Percentiles rank a stretch among this genome's conserved stretches.
phyloP scores from a whole-genome alignment of 345 rosid species.

The Dovyalis caffra region DNA sequence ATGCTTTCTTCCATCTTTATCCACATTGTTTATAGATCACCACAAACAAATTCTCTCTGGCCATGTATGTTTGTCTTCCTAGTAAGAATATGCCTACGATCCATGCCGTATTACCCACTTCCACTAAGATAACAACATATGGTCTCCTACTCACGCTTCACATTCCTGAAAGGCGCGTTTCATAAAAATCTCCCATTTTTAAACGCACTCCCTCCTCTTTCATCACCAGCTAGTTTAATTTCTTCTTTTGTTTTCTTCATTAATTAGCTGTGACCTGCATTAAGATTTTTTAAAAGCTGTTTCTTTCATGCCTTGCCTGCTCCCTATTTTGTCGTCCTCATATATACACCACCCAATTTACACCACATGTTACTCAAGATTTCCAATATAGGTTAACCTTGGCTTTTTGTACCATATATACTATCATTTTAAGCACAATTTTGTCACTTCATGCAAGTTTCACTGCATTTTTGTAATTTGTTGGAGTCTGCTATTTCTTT shows the following conservation, averaged over 20 bases:
- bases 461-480: not conserved
- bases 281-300: not conserved
- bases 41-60: not conserved
- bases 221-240: not conserved
- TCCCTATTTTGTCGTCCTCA: not conserved
- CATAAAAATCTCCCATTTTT: not conserved
- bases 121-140: not conserved
- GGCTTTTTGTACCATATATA: not conserved
- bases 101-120: not conserved
- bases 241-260: not conserved
- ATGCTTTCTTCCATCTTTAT: not conserved
- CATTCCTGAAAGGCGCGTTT: not conserved
- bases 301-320: not conserved
- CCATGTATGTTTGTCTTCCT: not conserved
- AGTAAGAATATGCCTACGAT: not conserved
- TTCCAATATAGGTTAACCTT: slow-evolving; percentile 4
- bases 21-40: not conserved
- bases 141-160: not conserved
- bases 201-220: not conserved
- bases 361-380: slow-evolving; percentile 13
- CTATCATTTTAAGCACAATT: not conserved
- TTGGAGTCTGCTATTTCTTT: not conserved
- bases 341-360: slow-evolving; percentile 8
- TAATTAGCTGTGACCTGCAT: not conserved
- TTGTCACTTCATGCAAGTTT: not conserved